Evolutionary conservation across 1,284 basidiomycete genomes (phyloP), one percentile per base, ranked within the genome.

Genomic region (Pseudozyma tsukubaensis): DNA sequence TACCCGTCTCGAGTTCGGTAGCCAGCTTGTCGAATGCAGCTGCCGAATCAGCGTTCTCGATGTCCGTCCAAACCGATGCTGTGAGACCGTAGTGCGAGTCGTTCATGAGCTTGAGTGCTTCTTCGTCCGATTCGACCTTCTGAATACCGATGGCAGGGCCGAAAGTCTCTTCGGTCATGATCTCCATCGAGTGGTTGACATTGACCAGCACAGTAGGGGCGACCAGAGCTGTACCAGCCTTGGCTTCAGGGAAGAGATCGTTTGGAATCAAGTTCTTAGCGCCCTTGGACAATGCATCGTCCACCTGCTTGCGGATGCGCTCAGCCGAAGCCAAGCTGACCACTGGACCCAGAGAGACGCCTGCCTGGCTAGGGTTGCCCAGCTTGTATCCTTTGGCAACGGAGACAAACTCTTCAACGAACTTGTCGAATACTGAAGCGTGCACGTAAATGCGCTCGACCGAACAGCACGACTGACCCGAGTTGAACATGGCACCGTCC

Each of bases 401-500:
- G 1, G 90, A 89, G 9, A 90, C 92, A 67, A 90, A 92, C 79
- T 89, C 88, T n/a, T 88, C 81, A 9, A 97, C 90, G 75, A 98
- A 97, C 4, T 87, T 83, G 71, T 94, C 92, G 80, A 91, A 95
- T 14, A 96, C 85, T 0, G 88, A 87, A 75, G 93, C 90, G 79
- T 97, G 93, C 12, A 97, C 94, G 84, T 97, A 98, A 57, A 98
- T 94, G 29, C 95, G 89, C 91, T 97, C 87, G 72, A 96, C 87
- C 0, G 91, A 89, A 80, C 93, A 94, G 83, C 93, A 94, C 73
- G 92, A 93, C 84, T 97, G 94, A 0, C 94, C 95, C 14, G 94
- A 94, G 85, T 97, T 97, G 88, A 94, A 98, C 86, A 95, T 90
- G 32, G 93, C 92, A 89, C 94, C 95, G 85, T 98, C 95, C 3